Conservation (phyloP, 176 grass and related monocot genomes). For the Olyra latifolia region DNA sequence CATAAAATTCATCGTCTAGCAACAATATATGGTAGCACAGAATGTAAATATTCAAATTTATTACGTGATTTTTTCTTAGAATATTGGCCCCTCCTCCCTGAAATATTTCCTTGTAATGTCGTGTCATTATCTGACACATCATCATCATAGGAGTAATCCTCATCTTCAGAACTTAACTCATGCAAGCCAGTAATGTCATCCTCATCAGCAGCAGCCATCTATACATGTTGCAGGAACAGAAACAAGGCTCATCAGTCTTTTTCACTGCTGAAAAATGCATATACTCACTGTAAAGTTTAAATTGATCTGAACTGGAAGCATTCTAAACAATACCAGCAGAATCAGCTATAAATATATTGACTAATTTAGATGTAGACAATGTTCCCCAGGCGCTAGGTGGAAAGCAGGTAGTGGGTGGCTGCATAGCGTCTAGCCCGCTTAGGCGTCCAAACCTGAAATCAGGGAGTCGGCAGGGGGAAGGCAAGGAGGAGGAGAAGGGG, state of each 20-base stretch:
- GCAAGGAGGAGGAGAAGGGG: no score
- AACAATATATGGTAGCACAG: neutral
- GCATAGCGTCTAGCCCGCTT: no score
- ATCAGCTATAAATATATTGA: conserved; percentile 19
- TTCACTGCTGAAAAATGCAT: conserved; percentile 30
- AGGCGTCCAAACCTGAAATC: no score
- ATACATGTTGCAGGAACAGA: conserved; percentile 26
- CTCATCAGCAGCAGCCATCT: conserved; percentile 91
- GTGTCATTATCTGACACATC: conserved; percentile 83
- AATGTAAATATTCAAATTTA: conserved; percentile 36
- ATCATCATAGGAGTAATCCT: conserved; percentile 88
- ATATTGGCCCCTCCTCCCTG: conserved; percentile 61
- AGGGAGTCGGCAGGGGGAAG: no score
- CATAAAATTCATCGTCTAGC: conserved; percentile 25
- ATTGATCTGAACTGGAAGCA: neutral
- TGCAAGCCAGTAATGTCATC: conserved; percentile 71
- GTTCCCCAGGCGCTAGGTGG: no score
- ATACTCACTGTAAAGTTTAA: neutral
- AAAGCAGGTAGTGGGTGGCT: no score
- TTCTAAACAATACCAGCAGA: conserved; percentile 14
- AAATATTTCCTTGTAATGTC: conserved; percentile 50
- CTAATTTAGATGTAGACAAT: neutral
- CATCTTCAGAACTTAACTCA: conserved; percentile 88
- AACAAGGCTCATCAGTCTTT: conserved; percentile 13
- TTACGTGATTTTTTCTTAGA: conserved; percentile 89